phyloP scores from a whole-genome alignment of 768 basidiomycete species.

The Tylopilus sp. region DNA sequence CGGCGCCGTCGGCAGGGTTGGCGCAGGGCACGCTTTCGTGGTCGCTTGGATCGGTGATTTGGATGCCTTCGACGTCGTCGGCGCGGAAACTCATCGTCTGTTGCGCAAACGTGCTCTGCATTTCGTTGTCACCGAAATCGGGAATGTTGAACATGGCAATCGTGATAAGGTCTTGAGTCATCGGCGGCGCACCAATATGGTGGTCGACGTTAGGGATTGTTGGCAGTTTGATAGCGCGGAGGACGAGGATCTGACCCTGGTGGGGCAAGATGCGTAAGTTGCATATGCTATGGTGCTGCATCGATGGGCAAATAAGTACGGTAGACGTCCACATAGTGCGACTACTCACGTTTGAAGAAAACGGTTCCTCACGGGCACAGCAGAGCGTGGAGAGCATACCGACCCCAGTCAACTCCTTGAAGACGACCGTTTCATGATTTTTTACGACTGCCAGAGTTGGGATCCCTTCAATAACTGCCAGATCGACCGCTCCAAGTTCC shows the following conservation, averaged over 20 bases:
- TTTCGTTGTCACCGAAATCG: conserved; percentile 29
- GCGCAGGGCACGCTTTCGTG: conserved; percentile 16
- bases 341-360: conserved; percentile 27
- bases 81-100: conserved; percentile 31
- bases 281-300: conserved; percentile 46
- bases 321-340: too few species aligned
- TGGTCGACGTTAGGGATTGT: neutral
- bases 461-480: conserved; percentile 42
- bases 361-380: conserved; percentile 33
- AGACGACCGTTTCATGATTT: conserved; percentile 38
- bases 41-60: conserved; percentile 31
- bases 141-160: conserved; percentile 31
- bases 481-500: conserved; percentile 36
- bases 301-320: conserved; percentile 6
- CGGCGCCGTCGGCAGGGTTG: conserved; percentile 17
- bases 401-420: conserved; percentile 39
- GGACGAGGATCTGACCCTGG: conserved; percentile 50
- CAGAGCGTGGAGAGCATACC: conserved; percentile 37
- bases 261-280: conserved; percentile 50
- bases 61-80: conserved; percentile 33
- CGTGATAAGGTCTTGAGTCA: conserved; percentile 28
- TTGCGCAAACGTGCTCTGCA: conserved; percentile 22
- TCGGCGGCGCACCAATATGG: conserved; percentile 12
- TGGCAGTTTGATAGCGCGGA: conserved; percentile 39
- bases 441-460: conserved; percentile 45